Base-by-base conservation (phyloP, 768 basidiomycete genomes). In the Boletus reticuloceps region DNA sequence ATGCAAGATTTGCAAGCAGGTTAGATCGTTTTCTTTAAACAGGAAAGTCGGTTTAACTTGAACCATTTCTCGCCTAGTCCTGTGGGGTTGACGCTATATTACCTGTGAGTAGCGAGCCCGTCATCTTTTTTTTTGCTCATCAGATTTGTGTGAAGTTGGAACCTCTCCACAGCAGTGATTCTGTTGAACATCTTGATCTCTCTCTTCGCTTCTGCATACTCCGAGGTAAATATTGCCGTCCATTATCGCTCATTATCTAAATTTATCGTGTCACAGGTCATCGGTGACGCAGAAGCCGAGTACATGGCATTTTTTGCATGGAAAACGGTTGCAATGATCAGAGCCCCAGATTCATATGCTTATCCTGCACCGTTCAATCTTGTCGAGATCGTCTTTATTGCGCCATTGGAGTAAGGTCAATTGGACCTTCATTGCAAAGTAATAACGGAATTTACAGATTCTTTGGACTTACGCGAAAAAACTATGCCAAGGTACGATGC, bases 331-430 rank as follows among this genome's bases (percentile, higher is more conserved):
- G 79, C 80, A 14, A 89, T 92, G 91, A 89, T 92, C 54, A 75
- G 92, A 45, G 91, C 91, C 1, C 91, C 91, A 6, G 91, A 93
- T 71, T 80, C 82, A n/a, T 79, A 65, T 64, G 76, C 92, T 47
- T 95, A 94, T 69, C 92, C 93, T 32, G 90, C 94, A 0, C 95
- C 95, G 2, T 95, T 96, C 78, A 97, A 96, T 69, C 74, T 97
- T 27, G 73, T 95, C 56, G 95, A 98, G 72, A 75, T 78, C 1
- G 68, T 93, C 66, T 73, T 96, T 29, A 75, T 96, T 54, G 90
- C 85, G 2, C 95, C 95, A 17, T 77, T 92, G 47, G 94, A 96
- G 93, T 96, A 63, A 64, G 89, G 76, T 25, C 9, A 41, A 45
- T 20, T 22, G 11, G 39, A 20, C 4, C 3, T 16, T 50, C 45